Base-by-base conservation (phyloP, 306 rosid species). In the Castanospermum australe region DNA sequence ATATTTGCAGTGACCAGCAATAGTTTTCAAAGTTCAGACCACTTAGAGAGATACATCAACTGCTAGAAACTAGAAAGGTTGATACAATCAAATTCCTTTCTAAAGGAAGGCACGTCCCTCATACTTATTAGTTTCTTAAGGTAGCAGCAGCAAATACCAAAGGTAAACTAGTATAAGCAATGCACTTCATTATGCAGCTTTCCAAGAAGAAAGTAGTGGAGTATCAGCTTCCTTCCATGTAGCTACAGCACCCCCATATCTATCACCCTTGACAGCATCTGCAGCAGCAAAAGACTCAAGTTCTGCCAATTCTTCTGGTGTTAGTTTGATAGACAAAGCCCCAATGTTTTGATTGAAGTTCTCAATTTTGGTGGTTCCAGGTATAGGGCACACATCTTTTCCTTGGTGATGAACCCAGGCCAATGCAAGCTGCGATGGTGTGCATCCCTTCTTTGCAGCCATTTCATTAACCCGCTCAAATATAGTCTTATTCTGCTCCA, bases 331-430 rank as follows among this genome's bases (percentile, higher is more conserved):
- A 1, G 89, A 79, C 25, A 88, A 67, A 33, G 91, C 91, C 4
- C 65, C 85, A 8, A 88, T 77, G 28, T 90, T 90, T 28, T 88
- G 83, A 39, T 88, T 52, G 0, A 90, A 50, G 82, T 90, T 90
- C 62, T 71, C 73, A 2, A 81, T 67, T 73, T 88, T 86, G 7
- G 94, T 90, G 50, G 94, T 90, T 81, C 94, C 94, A 0, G 94
- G 94, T 9, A 88, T 85, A 10, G 89, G 87, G 38, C 84, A 77
- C 35, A 83, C 89, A 2, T 88, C 89, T 1, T 80, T 82, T 13
- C 89, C 89, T 51, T 85, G 86, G 62, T 85, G 87, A 30, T 83
- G 87, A 56, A 87, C 79, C 88, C 88, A 87, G 24, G 88, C 87
- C 73, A 87, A 24, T 13, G 88, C 85, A 54, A 87, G 86, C 56